phyloP scores from a whole-genome alignment of 768 basidiomycete species.

The Cystobasidium tubakii region DNA sequence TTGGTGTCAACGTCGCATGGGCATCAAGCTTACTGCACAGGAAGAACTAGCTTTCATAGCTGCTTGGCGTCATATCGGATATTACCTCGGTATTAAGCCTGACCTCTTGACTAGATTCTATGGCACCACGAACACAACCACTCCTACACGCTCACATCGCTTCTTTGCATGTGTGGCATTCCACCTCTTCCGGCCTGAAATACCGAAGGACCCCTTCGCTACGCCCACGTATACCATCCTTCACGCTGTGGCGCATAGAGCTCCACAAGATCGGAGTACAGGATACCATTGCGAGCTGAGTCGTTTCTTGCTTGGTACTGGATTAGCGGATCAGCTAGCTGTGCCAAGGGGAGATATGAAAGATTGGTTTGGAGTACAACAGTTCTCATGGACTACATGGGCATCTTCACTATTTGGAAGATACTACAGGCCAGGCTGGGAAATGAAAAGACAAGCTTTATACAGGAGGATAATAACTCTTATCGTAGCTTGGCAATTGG shows the following conservation, averaged over 20 bases:
- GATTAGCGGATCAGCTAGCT: slow-evolving; percentile 46
- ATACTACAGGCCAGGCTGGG: slow-evolving; percentile 44
- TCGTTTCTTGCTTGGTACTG: slow-evolving; percentile 45
- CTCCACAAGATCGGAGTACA: slow-evolving; percentile 42
- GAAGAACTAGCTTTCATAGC: slow-evolving; percentile 46
- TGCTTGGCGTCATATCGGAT: slow-evolving; percentile 49
- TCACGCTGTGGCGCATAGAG: slow-evolving; percentile 43
- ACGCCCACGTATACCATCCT: slow-evolving; percentile 48
- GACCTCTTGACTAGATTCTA: slow-evolving; percentile 42
- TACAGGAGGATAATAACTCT: slow-evolving; percentile 44
- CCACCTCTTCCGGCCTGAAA: slow-evolving; percentile 44
- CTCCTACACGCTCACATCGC: slow-evolving; percentile 34
- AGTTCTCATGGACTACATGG: slow-evolving; percentile 32
- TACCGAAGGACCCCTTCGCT: slow-evolving; percentile 35
- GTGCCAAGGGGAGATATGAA: slow-evolving; percentile 39
- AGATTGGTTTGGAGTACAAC: slow-evolving; percentile 19
- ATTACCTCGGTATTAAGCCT: slow-evolving; percentile 48
- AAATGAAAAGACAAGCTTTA: slow-evolving; percentile 41
- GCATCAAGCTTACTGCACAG: slow-evolving; percentile 39
- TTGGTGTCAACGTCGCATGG: slow-evolving; percentile 47
- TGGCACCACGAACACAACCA: slow-evolving; percentile 37
- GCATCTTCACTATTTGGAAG: slow-evolving; percentile 40
- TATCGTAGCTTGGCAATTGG: slow-evolving; percentile 48
- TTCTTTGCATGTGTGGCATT: slow-evolving; percentile 47
- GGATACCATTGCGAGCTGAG: slow-evolving; percentile 44